Percentiles rank a stretch among this genome's conserved stretches.
These are phyloP conservation scores for Primulina tabacum DNA, from an alignment of 257 asterid genomes.

Conservation along the genomic window DNA sequence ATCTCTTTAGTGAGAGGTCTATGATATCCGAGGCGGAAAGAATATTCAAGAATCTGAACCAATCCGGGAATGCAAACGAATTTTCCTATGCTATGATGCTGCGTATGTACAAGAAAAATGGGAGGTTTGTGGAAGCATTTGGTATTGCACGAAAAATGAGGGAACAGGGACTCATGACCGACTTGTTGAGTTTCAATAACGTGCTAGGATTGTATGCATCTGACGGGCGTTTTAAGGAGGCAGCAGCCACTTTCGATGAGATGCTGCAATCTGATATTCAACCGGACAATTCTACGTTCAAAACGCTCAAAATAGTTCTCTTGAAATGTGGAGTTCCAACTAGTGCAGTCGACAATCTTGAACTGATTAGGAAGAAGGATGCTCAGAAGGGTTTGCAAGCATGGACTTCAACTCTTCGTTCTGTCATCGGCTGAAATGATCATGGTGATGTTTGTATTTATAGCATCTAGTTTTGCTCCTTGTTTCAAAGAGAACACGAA, in stretches of 20 bases:
- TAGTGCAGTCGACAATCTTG: constrained; percentile 55
- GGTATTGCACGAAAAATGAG: constrained; percentile 68
- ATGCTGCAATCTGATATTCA: constrained; percentile 51
- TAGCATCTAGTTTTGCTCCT: constrained; percentile 15
- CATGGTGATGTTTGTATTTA: constrained; percentile 18
- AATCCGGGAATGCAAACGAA: constrained; percentile 64
- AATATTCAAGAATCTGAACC: constrained; percentile 54
- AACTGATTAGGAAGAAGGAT: constrained; percentile 47
- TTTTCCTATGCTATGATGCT: constrained; percentile 95
- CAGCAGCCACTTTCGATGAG: constrained; percentile 61
- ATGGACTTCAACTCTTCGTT: constrained; percentile 60
- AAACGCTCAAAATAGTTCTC: constrained; percentile 59
- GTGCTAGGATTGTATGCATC: constrained; percentile 71
- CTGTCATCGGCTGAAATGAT: constrained; percentile 43
- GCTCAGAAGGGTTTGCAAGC: constrained; percentile 44
- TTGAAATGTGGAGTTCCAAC: constrained; percentile 78
- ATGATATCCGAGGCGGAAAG: constrained; percentile 74
- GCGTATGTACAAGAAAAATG: constrained; percentile 85
- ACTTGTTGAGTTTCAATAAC: constrained; percentile 71
- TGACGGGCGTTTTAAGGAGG: constrained; percentile 82
- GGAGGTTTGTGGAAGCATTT: constrained; percentile 63
- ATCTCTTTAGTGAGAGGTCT: constrained; percentile 73
- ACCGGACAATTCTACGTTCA: constrained; percentile 80
- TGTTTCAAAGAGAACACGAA: too few species aligned
- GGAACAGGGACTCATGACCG: constrained; percentile 67